phyloP scores from a whole-genome alignment of 1,284 basidiomycete genomes.

The Termitomyces sp. region DNA sequence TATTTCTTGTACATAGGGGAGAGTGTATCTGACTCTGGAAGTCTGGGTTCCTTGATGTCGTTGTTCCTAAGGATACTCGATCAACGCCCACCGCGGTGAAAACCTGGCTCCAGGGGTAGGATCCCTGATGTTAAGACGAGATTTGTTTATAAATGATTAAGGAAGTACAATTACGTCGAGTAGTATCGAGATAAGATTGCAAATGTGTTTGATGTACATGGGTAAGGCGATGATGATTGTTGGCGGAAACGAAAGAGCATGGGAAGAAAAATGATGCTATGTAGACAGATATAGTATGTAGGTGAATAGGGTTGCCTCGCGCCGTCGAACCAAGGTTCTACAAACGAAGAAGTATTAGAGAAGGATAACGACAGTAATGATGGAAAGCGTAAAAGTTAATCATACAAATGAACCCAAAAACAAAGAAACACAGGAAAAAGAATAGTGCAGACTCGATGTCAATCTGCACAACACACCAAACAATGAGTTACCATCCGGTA shows the following conservation, averaged over 20 bases:
- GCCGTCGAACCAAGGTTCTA: slow-evolving; percentile 2
- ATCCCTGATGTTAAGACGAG: not conserved
- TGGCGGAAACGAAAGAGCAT: slow-evolving; percentile 9
- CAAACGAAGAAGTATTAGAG: slow-evolving; percentile 7
- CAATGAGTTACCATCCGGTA: slow-evolving; percentile 50
- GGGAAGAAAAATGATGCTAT: slow-evolving; percentile 14
- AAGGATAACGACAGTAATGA: slow-evolving; percentile 12
- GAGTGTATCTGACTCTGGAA: too few species aligned
- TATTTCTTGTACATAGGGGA: slow-evolving; percentile 22
- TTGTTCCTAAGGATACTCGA: not conserved
- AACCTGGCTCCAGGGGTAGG: not conserved
- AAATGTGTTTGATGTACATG: slow-evolving; percentile 10
- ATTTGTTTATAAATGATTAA: slow-evolving; percentile 4
- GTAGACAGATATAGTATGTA: slow-evolving; percentile 4
- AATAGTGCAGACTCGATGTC: slow-evolving; percentile 8
- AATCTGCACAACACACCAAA: not conserved
- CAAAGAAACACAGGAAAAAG: slow-evolving; percentile 10
- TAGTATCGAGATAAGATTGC: not conserved
- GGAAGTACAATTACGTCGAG: not conserved
- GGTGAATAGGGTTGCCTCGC: not conserved
- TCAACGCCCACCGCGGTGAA: not conserved
- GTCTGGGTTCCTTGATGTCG: too few species aligned
- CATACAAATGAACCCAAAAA: slow-evolving; percentile 17
- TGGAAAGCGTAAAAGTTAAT: slow-evolving; percentile 8
- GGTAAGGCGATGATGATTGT: not conserved